These are phyloP conservation scores for Lentinula edodes DNA, from an alignment of 768 basidiomycete species.

Conservation along the genomic window DNA sequence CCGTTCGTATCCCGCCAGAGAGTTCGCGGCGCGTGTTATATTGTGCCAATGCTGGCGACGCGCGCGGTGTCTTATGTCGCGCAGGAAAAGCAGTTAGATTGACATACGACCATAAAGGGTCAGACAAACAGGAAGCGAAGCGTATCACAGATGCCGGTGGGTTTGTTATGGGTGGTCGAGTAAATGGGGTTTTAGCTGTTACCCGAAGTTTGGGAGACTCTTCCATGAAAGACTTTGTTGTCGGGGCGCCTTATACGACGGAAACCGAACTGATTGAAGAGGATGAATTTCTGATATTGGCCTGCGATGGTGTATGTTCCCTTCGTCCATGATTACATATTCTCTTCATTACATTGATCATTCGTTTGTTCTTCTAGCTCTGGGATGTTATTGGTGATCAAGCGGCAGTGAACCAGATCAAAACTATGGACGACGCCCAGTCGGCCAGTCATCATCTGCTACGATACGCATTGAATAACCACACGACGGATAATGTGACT, in stretches of 20 bases:
- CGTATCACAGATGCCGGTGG: conserved; percentile 97
- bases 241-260: conserved; percentile 97
- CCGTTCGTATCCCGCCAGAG: conserved; percentile 39
- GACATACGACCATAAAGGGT: conserved; percentile 98
- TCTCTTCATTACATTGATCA: neutral
- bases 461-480: conserved; percentile 79
- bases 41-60: conserved; percentile 95
- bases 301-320: conserved; percentile 89
- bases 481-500: conserved; percentile 94
- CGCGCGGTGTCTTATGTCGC: conserved; percentile 88
- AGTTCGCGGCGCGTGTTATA: conserved; percentile 76
- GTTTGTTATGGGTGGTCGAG: conserved; percentile 97
- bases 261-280: conserved; percentile 87
- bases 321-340: conserved; percentile 1
- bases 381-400: conserved; percentile 97
- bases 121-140: conserved; percentile 95
- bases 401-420: conserved; percentile 81
- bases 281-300: conserved; percentile 92
- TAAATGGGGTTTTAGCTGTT: conserved; percentile 96
- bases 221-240: conserved; percentile 99
- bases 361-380: conserved; percentile 45
- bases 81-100: conserved; percentile 86
- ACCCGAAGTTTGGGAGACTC: conserved; percentile 95
- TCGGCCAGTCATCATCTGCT: conserved; percentile 70
- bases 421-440: conserved; percentile 70